Conservation (phyloP, 2,329 filamentous ascomycete genomes). For the Chrysosporium queenslandicum region DNA sequence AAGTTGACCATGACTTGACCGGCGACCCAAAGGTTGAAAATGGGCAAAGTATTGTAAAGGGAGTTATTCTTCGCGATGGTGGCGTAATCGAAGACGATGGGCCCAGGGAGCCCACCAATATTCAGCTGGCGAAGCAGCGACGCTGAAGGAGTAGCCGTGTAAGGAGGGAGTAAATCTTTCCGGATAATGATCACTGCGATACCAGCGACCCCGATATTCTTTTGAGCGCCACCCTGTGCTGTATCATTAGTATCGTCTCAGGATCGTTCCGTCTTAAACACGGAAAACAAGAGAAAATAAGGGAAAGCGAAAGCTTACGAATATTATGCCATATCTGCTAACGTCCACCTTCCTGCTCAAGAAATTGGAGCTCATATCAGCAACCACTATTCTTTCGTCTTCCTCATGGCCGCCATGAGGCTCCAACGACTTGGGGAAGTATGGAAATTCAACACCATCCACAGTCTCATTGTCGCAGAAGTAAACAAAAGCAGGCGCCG, state of each 20-base stretch:
- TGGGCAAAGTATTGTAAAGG: slow-evolving; percentile 89
- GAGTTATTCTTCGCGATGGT: slow-evolving; percentile 86
- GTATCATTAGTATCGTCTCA: background rate
- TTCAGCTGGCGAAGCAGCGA: slow-evolving; percentile 62
- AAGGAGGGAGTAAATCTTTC: slow-evolving; percentile 66
- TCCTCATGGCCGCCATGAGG: slow-evolving; percentile 46
- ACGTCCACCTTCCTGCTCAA: slow-evolving; percentile 69
- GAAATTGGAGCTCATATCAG: slow-evolving; percentile 93
- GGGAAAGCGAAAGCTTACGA: slow-evolving; percentile 48
- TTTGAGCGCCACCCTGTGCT: slow-evolving; percentile 64
- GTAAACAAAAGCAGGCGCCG: slow-evolving; percentile 59
- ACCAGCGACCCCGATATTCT: slow-evolving; percentile 81
- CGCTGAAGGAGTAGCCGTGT: slow-evolving; percentile 54
- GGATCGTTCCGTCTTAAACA: background rate
- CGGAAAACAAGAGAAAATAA: slow-evolving; percentile 1
- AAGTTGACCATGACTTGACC: slow-evolving; percentile 78
- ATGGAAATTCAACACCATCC: slow-evolving; percentile 81
- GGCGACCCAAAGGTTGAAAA: slow-evolving; percentile 85
- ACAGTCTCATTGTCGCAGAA: slow-evolving; percentile 85
- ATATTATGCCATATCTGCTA: slow-evolving; percentile 70
- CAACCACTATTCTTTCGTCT: slow-evolving; percentile 65
- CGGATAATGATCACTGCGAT: slow-evolving; percentile 78
- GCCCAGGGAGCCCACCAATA: slow-evolving; percentile 54
- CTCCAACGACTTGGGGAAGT: slow-evolving; percentile 56
- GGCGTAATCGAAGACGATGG: slow-evolving; percentile 72